Base-by-base conservation (phyloP, 176 grass and related monocot species). In the Juncus effusus region DNA sequence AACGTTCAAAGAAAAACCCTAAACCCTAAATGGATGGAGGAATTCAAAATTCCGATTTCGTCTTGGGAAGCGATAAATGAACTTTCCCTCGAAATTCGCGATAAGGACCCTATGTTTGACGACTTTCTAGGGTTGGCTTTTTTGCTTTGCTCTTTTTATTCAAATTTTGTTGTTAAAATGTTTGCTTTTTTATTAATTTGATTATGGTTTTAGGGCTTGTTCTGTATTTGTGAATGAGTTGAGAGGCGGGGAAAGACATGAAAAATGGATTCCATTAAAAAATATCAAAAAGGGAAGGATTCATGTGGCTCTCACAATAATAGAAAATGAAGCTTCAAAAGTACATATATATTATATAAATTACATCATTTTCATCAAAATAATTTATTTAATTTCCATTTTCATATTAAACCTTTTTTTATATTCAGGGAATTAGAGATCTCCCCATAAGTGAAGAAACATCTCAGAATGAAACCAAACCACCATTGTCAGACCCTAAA, bases 51-150 rank as follows among this genome's bases (percentile, higher is more conserved):
- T 54, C 94, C 94, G 19, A 89, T 99, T 67, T 89, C 68, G 42
- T 93, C 85, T 3, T 93, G 94, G 94, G 94, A 89, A 63, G 53
- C 75, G 57, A 51, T 61, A 61, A 92, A 99, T 68, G 70, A 83
- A 76, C 94, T 97, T 82, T 56, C 42, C 50, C 75, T 99, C 52
- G 65, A 86, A 84, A 83, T 99, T 78, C 81, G 75, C 68, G 88
- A 93, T 60, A 99, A 99, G 78, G 94, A 97, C 60, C 80, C 39
- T 65, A 80, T 97, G 78, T 92, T 89, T 78, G 88, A 97, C 80
- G 94, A 97, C 72, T 81, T 70, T 3, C 86, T 97, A 72, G 94
- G 94, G 94, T 97, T 75, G 49, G 77, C 81, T 81, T 11, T 11
- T 7, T 65, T 28, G 47, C 41, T 67, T 54, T 74, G 14, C 11